Evolutionary conservation across 441 rosid genomes (phyloP).

Genomic region (Euphorbia schlechtendalii): DNA sequence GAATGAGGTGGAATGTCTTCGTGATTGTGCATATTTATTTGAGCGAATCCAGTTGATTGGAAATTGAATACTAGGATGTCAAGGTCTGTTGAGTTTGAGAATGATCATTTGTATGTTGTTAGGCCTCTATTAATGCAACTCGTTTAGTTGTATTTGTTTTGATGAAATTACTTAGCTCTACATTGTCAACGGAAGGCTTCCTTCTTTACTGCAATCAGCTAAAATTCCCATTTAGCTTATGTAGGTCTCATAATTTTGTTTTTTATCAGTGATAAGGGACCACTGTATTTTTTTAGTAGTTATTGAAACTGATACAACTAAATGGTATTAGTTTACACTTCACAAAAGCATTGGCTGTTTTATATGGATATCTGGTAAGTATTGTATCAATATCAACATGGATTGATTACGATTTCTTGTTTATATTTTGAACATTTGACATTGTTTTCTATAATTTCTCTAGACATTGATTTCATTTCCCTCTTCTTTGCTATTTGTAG

Average conservation of each 20-base stretch:
- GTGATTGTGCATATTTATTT: background rate
- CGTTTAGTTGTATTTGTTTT: background rate
- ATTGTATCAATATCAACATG: background rate
- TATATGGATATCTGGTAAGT: background rate
- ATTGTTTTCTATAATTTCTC: background rate
- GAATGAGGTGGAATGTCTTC: background rate
- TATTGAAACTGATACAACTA: background rate
- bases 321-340: background rate
- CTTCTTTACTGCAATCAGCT: background rate
- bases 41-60: background rate
- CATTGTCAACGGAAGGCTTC: background rate
- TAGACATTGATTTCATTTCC: slow-evolving; percentile 5
- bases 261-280: background rate
- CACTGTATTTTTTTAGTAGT: background rate
- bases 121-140: background rate
- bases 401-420: background rate
- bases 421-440: background rate
- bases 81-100: too few species aligned
- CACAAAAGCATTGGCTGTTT: background rate
- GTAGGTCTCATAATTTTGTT: background rate
- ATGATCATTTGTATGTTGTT: background rate
- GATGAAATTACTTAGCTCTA: background rate
- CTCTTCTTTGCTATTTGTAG: slow-evolving; percentile 28
- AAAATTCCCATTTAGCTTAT: background rate
- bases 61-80: background rate